phyloP scores from a whole-genome alignment of 2,329 filamentous ascomycete species.

The Zopfia rhizophila region DNA sequence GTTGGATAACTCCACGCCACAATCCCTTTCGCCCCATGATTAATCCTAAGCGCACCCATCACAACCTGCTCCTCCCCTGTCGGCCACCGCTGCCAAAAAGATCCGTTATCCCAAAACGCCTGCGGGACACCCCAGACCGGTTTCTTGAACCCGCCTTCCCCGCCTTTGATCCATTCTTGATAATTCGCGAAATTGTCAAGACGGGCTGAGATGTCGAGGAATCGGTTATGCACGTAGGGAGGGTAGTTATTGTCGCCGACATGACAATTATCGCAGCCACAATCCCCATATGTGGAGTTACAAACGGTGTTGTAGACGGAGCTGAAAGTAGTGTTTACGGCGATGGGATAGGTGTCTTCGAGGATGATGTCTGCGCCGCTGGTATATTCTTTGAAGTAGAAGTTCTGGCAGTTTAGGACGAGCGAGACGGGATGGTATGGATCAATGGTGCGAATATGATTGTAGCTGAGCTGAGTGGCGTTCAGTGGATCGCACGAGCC shows the following conservation, averaged over 20 bases:
- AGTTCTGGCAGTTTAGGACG: constrained; percentile 71
- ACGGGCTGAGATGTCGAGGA: constrained; percentile 63
- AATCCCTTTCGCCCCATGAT: constrained; percentile 62
- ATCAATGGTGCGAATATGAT: constrained; percentile 62
- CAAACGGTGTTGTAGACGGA: constrained; percentile 65
- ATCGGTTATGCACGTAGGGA: constrained; percentile 22
- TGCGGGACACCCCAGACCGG: constrained; percentile 63
- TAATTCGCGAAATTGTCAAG: constrained; percentile 56
- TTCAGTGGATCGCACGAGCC: constrained; percentile 66
- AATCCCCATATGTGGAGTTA: constrained; percentile 70
- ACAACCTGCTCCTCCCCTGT: constrained; percentile 57
- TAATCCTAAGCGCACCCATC: constrained; percentile 60
- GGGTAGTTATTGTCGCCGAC: constrained; percentile 46
- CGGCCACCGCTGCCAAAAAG: constrained; percentile 61
- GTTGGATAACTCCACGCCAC: constrained; percentile 62
- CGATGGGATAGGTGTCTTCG: constrained; percentile 69
- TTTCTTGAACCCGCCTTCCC: constrained; percentile 41
- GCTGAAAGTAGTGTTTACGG: constrained; percentile 65
- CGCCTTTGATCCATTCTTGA: constrained; percentile 51
- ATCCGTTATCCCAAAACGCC: constrained; percentile 58
- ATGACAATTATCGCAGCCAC: constrained; percentile 70
- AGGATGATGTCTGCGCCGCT: constrained; percentile 68
- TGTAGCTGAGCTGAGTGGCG: constrained; percentile 55
- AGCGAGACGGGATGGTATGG: constrained; percentile 70
- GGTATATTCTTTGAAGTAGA: constrained; percentile 67